Conservation (phyloP, 805 yeast genomes). For the Sugiyamaella qingdaonensis region DNA sequence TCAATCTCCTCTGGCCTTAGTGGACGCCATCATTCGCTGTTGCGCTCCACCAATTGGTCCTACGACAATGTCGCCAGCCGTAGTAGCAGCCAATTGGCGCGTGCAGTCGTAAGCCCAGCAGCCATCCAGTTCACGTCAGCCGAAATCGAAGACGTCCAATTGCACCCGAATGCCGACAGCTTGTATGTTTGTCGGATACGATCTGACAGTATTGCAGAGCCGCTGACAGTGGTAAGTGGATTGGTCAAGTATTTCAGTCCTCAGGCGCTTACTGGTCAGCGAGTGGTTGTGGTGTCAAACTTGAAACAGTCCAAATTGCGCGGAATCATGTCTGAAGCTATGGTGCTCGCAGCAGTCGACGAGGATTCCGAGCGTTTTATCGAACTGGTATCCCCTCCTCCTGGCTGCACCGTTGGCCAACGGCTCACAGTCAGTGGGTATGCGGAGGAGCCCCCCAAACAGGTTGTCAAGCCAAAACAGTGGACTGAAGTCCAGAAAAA, state of each 20-base stretch:
- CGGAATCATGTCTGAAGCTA: slow-evolving; percentile 59
- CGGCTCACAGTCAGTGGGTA: slow-evolving; percentile 35
- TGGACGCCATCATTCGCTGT: not conserved
- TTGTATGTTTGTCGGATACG: slow-evolving; percentile 52
- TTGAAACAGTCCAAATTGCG: slow-evolving; percentile 60
- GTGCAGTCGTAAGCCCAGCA: slow-evolving; percentile 12
- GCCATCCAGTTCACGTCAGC: slow-evolving; percentile 43
- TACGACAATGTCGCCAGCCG: not conserved
- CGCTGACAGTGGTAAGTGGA: slow-evolving; percentile 51
- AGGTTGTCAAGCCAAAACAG: slow-evolving; percentile 25
- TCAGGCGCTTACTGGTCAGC: slow-evolving; percentile 36
- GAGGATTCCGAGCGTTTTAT: slow-evolving; percentile 29
- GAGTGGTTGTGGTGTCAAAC: slow-evolving; percentile 54
- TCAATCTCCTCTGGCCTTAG: too few species aligned
- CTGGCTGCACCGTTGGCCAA: slow-evolving; percentile 37
- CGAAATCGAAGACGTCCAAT: slow-evolving; percentile 39
- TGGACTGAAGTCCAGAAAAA: slow-evolving; percentile 11
- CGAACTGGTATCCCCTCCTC: slow-evolving; percentile 48
- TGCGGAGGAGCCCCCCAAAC: not conserved
- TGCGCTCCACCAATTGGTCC: not conserved
- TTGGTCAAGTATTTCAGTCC: slow-evolving; percentile 43
- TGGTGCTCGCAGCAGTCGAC: slow-evolving; percentile 57
- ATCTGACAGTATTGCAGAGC: slow-evolving; percentile 11
- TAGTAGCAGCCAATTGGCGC: too few species aligned
- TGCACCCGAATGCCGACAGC: slow-evolving; percentile 56